phyloP scores from a whole-genome alignment of 306 rosid genomes.

The Fragaria ananassa region DNA sequence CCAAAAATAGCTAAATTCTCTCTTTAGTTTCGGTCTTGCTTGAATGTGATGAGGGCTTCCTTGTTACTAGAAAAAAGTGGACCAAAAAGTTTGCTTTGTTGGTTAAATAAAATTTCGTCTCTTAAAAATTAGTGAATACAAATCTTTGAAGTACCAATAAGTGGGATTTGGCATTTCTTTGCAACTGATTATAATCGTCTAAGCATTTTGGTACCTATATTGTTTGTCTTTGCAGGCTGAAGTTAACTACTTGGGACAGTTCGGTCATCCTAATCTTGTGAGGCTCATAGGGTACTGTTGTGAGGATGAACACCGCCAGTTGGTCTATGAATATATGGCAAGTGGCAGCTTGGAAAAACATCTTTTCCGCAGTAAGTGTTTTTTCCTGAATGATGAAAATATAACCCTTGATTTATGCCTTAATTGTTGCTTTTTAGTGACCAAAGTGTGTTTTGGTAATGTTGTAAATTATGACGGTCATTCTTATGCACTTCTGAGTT shows the following conservation, averaged over 20 bases:
- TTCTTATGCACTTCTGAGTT: background rate
- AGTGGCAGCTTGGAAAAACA: slow-evolving; percentile 95
- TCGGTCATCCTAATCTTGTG: slow-evolving; percentile 87
- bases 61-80: background rate
- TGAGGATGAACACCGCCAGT: slow-evolving; percentile 85
- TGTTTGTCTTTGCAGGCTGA: slow-evolving; percentile 66
- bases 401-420: background rate
- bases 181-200: background rate
- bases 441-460: background rate
- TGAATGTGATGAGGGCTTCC: background rate
- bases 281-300: slow-evolving; percentile 96
- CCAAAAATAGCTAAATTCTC: background rate
- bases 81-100: background rate
- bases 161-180: background rate
- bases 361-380: slow-evolving; percentile 85
- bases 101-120: background rate
- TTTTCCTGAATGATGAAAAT: background rate
- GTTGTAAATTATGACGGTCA: background rate
- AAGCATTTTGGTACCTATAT: background rate
- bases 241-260: slow-evolving; percentile 90
- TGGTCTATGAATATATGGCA: slow-evolving; percentile 96
- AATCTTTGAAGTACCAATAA: background rate
- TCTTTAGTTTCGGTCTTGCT: background rate
- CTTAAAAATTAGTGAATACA: background rate
- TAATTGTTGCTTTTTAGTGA: background rate